These are phyloP conservation scores for Darksidea phi DNA, from an alignment of 495 filamentous ascomycete species.

Conservation along the genomic window DNA sequence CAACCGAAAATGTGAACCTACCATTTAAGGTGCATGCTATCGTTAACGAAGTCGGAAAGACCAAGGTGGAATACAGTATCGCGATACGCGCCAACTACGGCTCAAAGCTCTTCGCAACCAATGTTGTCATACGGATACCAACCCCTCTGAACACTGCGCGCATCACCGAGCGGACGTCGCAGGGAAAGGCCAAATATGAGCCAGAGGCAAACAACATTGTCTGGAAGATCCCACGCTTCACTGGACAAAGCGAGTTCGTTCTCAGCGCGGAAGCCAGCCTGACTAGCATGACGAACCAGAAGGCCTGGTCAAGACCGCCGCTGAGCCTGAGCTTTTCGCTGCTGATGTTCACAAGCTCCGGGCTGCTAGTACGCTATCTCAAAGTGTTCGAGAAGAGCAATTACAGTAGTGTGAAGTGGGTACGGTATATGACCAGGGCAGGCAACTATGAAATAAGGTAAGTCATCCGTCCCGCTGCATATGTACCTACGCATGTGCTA, in stretches of 20 bases:
- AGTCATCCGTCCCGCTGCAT: background rate
- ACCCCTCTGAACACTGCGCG: constrained; percentile 95
- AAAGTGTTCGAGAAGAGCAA: constrained; percentile 99
- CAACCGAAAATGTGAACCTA: constrained; percentile 98
- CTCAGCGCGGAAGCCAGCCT: constrained; percentile 90
- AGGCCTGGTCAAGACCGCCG: constrained; percentile 93
- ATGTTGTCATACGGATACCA: constrained; percentile 92
- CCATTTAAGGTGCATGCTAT: constrained; percentile 99
- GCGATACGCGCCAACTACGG: constrained; percentile 97
- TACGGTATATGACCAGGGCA: constrained; percentile 97
- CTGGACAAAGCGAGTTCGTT: constrained; percentile 91
- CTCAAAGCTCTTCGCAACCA: constrained; percentile 93
- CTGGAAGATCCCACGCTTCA: constrained; percentile 98
- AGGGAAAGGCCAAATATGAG: constrained; percentile 98
- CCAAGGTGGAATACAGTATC: constrained; percentile 98
- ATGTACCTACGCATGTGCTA: no score
- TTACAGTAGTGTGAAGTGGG: constrained; percentile 98
- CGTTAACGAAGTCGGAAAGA: constrained; percentile 94
- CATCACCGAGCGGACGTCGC: constrained; percentile 88
- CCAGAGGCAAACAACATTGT: constrained; percentile 97
- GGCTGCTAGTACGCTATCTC: constrained; percentile 87
- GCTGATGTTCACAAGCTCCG: constrained; percentile 96
- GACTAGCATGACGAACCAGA: constrained; percentile 97
- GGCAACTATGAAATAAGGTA: constrained; percentile 77
- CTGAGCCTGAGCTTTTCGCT: constrained; percentile 87